Base-by-base conservation (phyloP, 2,329 filamentous ascomycete species). In the Colletotrichum sublineola region DNA sequence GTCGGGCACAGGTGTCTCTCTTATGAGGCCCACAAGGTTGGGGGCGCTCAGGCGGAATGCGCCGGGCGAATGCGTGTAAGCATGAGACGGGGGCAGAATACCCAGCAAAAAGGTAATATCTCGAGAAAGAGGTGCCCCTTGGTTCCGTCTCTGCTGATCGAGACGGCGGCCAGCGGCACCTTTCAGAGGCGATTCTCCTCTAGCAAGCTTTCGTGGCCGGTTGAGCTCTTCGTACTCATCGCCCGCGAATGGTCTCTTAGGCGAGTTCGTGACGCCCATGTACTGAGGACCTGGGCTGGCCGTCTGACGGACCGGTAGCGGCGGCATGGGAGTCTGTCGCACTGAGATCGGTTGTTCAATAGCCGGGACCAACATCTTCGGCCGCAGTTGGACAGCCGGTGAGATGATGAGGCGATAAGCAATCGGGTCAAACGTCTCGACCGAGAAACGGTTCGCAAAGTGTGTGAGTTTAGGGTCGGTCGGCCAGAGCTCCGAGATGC, bases 401-500 rank as follows among this genome's bases (percentile, higher is more conserved):
- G 95, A 97, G 73, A 98, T 89, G 75, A 98, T 93, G 53, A 94
- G 92, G 33, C 92, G 92, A n/a, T 94, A 90, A 12, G 88, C 87
- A 33, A 95, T 92, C 2, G 95, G 95, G 79, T 98, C 93, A 78
- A 98, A 98, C 29, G 87, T 89, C 24, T 90, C 86, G 1, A 88
- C 87, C 5, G 92, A 89, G 81, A 93, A 97, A 44, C 96, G 92
- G 71, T 92, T 89, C 14, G 90, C 88, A 80, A 98, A 98, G 73
- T 91, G 90, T 18, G 87, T 84, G 50, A 97, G 86, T 68, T 89
- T 91, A 3, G 94, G 92, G 77, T 98, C 96, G 71, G 95, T 91
- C 0, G 95, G 95, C 81, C 94, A 99, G n/a, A 98, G 87, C 78
- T 97, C 95, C 31, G 90, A 89, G 95, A 99, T 98, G 58, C 96